Evolutionary conservation across 768 basidiomycete genomes (phyloP).

Genomic region (Sporobolomyces roseus): DNA sequence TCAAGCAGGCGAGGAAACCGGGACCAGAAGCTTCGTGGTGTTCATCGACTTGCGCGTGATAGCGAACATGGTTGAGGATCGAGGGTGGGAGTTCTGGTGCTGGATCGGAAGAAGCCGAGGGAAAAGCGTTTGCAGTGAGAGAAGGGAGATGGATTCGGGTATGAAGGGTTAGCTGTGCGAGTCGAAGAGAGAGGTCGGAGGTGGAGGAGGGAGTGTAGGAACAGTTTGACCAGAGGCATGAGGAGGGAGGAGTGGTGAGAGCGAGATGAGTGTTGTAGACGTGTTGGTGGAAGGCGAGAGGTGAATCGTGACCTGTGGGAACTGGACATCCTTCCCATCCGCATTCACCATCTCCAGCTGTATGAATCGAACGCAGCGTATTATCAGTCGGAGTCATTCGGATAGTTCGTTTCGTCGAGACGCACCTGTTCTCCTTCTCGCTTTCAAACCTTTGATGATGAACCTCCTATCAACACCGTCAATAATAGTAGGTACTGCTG

Average conservation of each 20-base stretch:
- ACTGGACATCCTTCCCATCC: conserved; percentile 18
- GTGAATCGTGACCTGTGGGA: neutral
- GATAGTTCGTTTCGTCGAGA: neutral
- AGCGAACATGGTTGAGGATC: conserved; percentile 18
- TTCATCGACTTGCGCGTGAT: conserved; percentile 33
- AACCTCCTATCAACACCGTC: conserved; percentile 58
- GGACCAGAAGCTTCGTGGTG: conserved; percentile 1
- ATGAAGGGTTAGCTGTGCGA: conserved; percentile 29
- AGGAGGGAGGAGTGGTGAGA: neutral
- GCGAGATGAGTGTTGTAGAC: conserved; percentile 31
- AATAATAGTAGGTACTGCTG: conserved; percentile 81
- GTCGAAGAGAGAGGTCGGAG: conserved; percentile 10
- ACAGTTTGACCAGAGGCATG: conserved; percentile 17
- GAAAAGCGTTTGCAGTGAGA: neutral
- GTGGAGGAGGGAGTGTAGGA: neutral
- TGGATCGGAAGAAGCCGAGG: neutral
- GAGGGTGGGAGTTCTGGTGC: neutral
- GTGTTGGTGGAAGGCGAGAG: conserved; percentile 17
- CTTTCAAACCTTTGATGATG: conserved; percentile 78
- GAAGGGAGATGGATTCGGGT: conserved; percentile 29
- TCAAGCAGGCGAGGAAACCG: conserved; percentile 30
- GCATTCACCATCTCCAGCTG: neutral
- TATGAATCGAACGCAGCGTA: too few species aligned
- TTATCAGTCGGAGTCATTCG: too few species aligned
- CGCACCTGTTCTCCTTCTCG: conserved; percentile 51